These are phyloP conservation scores for Leccinum olivaceopallidum DNA, from an alignment of 768 basidiomycete species.

Conservation along the genomic window DNA sequence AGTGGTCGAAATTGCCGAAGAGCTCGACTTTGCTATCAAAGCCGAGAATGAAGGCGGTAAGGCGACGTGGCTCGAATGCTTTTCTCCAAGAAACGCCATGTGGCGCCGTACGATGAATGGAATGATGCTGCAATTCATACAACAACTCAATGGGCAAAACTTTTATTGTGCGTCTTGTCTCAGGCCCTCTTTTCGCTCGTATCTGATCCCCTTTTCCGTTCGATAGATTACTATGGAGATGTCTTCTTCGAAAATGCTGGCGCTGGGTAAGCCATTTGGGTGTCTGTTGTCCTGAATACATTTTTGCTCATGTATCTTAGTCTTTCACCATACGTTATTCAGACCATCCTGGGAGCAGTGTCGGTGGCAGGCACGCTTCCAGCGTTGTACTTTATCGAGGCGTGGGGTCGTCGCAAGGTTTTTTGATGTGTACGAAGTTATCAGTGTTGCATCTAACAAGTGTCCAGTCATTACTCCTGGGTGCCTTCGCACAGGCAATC, in stretches of 20 bases:
- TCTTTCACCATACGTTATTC: conserved; percentile 73
- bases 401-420: conserved; percentile 71
- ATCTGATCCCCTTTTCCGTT: background rate
- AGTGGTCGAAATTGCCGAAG: conserved; percentile 60
- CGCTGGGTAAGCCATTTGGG: conserved; percentile 44
- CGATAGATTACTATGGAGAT: conserved; percentile 77
- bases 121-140: conserved; percentile 84
- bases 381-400: conserved; percentile 66
- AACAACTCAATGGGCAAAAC: conserved; percentile 80
- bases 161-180: conserved; percentile 59
- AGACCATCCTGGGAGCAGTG: conserved; percentile 72
- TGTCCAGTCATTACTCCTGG: conserved; percentile 60
- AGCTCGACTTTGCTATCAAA: conserved; percentile 63
- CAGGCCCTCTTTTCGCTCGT: background rate
- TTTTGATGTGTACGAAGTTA: conserved; percentile 6
- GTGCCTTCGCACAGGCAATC: conserved; percentile 57
- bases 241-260: conserved; percentile 79
- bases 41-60: conserved; percentile 81
- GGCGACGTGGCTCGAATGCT: conserved; percentile 78
- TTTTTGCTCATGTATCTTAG: conserved; percentile 27
- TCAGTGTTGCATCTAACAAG: background rate
- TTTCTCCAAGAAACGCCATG: conserved; percentile 63
- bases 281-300: background rate
- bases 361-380: conserved; percentile 74
- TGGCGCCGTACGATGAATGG: conserved; percentile 78